Percentiles rank a stretch among this genome's conserved stretches.
Evolutionary conservation across 108 stramenopile species (phyloP).

Genomic region (Epithemia pelagica): DNA sequence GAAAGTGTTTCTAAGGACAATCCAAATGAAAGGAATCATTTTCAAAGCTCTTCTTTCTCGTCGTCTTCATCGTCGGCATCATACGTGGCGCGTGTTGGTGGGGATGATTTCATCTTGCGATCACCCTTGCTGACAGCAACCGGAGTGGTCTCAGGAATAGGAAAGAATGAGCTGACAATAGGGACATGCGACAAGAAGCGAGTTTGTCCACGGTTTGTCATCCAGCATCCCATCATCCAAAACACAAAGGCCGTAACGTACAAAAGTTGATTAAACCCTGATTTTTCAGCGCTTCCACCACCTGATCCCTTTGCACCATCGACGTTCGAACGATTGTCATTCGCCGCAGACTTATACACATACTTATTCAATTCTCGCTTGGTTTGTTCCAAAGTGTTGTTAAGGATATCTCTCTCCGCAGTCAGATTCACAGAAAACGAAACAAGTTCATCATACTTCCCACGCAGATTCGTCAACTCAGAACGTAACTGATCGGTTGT

Average conservation of each 20-base stretch:
- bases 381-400: constrained; percentile 86
- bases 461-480: constrained; percentile 66
- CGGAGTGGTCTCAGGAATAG: background rate
- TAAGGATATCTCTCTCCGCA: constrained; percentile 89
- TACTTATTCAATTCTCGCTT: constrained; percentile 84
- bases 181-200: background rate
- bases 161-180: background rate
- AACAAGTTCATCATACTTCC: constrained; percentile 92
- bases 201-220: background rate
- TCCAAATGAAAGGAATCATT: too few species aligned
- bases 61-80: background rate
- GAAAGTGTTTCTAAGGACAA: too few species aligned
- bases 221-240: background rate
- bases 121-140: background rate
- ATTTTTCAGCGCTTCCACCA: background rate
- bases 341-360: constrained; percentile 20
- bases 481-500: constrained; percentile 63
- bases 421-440: constrained; percentile 88
- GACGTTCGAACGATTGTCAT: constrained; percentile 1
- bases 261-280: background rate
- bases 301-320: background rate
- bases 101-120: background rate
- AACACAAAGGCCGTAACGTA: background rate
- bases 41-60: too few species aligned
- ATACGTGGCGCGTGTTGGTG: background rate